These are phyloP conservation scores for Thalassiosira profunda DNA, from an alignment of 108 stramenopile species.

Conservation along the genomic window DNA sequence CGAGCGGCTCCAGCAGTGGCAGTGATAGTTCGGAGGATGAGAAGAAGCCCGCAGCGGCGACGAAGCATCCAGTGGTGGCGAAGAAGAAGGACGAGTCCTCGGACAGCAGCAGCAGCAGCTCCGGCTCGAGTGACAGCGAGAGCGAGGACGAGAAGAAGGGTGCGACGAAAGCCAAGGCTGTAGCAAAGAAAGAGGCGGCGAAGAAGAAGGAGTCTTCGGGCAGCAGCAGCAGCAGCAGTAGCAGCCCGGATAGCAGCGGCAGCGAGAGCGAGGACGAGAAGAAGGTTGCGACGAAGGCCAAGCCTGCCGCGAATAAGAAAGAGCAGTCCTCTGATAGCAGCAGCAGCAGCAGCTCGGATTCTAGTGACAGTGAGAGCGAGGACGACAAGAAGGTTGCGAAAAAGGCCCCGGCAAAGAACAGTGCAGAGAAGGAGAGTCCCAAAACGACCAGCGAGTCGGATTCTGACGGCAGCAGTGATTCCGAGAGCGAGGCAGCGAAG, in stretches of 20 bases:
- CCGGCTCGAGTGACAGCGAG: conserved; percentile 1
- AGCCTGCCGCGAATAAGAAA: background rate
- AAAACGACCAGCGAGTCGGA: conserved; percentile 23
- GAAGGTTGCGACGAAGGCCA: conserved; percentile 2
- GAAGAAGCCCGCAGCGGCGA: conserved; percentile 17
- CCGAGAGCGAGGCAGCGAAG: conserved; percentile 10
- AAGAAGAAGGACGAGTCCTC: conserved; percentile 25
- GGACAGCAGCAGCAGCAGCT: conserved; percentile 2
- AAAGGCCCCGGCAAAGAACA: background rate
- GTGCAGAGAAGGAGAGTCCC: conserved; percentile 3
- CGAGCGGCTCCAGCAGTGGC: too few species aligned
- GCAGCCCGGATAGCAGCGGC: background rate
- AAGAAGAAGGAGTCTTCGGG: background rate
- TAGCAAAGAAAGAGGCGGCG: background rate
- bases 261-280: conserved; percentile 14
- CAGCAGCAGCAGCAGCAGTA: conserved; percentile 11
- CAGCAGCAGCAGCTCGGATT: conserved; percentile 12
- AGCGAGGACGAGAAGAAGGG: conserved; percentile 24
- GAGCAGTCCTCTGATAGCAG: background rate
- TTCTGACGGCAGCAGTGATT: conserved; percentile 13
- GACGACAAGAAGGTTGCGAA: conserved; percentile 25
- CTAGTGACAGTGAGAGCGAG: conserved; percentile 25
- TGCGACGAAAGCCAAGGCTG: background rate
- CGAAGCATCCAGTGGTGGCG: conserved; percentile 18
- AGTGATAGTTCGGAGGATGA: conserved; percentile 17